Conservation (phyloP, 345 rosid genomes). For the Passiflora organensis region DNA sequence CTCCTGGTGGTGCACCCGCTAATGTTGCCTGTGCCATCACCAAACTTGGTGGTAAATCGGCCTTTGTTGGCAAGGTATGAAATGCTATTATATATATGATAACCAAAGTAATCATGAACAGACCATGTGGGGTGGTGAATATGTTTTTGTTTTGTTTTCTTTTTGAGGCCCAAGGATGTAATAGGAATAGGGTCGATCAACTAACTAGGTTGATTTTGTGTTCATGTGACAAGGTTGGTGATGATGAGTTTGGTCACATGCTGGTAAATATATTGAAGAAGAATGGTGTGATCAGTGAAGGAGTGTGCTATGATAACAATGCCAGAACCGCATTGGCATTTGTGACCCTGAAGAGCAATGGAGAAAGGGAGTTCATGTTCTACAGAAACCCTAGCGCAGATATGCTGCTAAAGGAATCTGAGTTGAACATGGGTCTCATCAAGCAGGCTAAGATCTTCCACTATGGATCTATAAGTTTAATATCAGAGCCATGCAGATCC, state of each 20-base stretch:
- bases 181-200: too few relatives aligned
- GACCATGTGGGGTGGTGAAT: too few relatives aligned
- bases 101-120: background rate
- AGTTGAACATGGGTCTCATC: slow-evolving; percentile 44
- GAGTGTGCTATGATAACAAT: slow-evolving; percentile 47
- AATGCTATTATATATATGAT: background rate
- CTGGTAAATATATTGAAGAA: slow-evolving; percentile 49
- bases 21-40: slow-evolving; percentile 73
- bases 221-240: slow-evolving; percentile 41
- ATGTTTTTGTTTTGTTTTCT: background rate
- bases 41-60: slow-evolving; percentile 59
- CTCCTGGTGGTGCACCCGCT: slow-evolving; percentile 80
- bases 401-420: slow-evolving; percentile 62
- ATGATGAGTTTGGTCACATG: slow-evolving; percentile 77
- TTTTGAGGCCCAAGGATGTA: too few relatives aligned
- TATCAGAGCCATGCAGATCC: slow-evolving; percentile 59
- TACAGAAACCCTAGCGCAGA: slow-evolving; percentile 75
- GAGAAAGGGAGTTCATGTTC: slow-evolving; percentile 73
- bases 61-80: slow-evolving; percentile 62
- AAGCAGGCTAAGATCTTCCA: slow-evolving; percentile 64
- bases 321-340: slow-evolving; percentile 71
- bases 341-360: slow-evolving; percentile 51
- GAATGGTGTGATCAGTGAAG: slow-evolving; percentile 49
- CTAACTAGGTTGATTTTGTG: too few relatives aligned
- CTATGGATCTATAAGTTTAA: slow-evolving; percentile 68